Conservation (phyloP, 495 filamentous ascomycete genomes). For the Neurospora tetrasperma region DNA sequence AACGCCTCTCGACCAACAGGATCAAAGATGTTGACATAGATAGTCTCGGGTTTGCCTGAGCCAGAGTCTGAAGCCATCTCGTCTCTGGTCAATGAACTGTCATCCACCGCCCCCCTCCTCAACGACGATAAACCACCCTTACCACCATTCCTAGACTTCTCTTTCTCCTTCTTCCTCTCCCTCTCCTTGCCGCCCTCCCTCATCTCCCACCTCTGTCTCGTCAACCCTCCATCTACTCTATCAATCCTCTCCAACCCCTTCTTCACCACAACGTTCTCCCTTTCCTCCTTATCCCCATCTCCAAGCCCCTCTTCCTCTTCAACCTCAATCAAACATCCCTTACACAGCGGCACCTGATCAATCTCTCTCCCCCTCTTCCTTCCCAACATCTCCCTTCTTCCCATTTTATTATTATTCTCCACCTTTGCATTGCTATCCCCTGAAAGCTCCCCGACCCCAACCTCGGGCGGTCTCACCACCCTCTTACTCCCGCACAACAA, state of each 20-base stretch:
- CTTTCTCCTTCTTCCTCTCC: constrained; percentile 8
- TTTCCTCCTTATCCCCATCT: neutral
- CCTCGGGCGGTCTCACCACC: constrained; percentile 6
- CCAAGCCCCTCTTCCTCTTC: constrained; percentile 13
- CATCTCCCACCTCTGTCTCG: constrained; percentile 18
- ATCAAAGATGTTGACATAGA: constrained; percentile 33
- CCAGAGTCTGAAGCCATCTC: neutral
- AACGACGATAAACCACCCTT: neutral
- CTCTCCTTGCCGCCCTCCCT: constrained; percentile 3
- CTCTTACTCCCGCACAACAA: constrained; percentile 29
- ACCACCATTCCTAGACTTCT: constrained; percentile 3
- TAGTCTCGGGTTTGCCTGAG: constrained; percentile 8
- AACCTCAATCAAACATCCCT: constrained; percentile 18
- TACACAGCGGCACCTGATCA: constrained; percentile 26
- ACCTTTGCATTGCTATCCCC: neutral
- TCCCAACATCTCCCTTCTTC: neutral
- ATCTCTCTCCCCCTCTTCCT: constrained; percentile 19
- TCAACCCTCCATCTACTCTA: constrained; percentile 17
- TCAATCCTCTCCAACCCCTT: constrained; percentile 22
- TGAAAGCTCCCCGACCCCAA: constrained; percentile 10
- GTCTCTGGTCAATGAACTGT: neutral
- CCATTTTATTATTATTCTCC: neutral
- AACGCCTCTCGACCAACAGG: constrained; percentile 31
- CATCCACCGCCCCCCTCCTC: neutral
- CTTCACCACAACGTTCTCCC: constrained; percentile 4